Base-by-base conservation (phyloP, 352 stramenopile species). In the Albugo candida region DNA sequence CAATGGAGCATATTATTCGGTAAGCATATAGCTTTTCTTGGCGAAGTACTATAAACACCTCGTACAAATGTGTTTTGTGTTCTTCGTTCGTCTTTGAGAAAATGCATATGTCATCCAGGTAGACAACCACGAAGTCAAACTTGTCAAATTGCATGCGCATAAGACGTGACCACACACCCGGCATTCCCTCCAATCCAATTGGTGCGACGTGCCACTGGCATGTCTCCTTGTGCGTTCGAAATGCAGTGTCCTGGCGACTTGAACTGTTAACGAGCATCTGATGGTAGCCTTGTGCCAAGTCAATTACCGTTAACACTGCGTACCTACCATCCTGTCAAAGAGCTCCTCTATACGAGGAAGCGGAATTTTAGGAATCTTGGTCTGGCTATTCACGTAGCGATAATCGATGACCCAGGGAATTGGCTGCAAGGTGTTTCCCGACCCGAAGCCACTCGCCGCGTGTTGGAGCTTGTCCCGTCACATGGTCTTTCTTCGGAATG, bases 331-430 rank as follows among this genome's bases (percentile, higher is more conserved):
- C 14, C 17, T 16, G 31, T 55, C 52, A 41, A 62, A 59, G 0
- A 62, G 24, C 20, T 62, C 55, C 1, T 62, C 50, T 35, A 62
- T 62, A 5, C 24, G 19, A 3, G 55, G 55, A 11, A 31, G 24
- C 3, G 24, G 24, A 31, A 31, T 31, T 8, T 31, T 31, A 3
- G 24, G 24, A 61, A 60, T 46, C 10, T 48, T 24, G 0, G 36
- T 56, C 38, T 50, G 43, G 36, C 31, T 48, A 43, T 60, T 60
- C 5, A 60, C 31, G 19, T 60, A 51, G 0, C 39, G 48, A 36
- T 52, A 59, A 18, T 55, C 53, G 1, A 52, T 41, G 11, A 59
- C 41, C 41, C 40, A 59, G 13, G 49, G 49, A 10, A 56, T 51
- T 53, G 11, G 39, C 31, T 11, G 14, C 11, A 5, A 13, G 40